These are phyloP conservation scores for Diplodia intermedia DNA, from an alignment of 2,329 filamentous ascomycete genomes.

Conservation along the genomic window DNA sequence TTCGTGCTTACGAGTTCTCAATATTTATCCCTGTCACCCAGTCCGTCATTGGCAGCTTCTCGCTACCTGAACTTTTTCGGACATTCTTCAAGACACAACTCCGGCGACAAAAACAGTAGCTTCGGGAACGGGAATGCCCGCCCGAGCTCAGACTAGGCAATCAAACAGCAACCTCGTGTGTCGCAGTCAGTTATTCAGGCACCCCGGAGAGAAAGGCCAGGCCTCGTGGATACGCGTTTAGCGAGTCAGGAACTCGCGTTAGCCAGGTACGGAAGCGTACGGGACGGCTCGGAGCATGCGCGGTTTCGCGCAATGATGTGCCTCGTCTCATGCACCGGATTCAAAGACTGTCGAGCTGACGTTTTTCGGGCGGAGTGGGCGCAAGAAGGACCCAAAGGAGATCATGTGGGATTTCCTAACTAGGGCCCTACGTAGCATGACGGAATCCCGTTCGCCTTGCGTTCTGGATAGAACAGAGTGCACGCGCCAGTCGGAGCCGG, in stretches of 20 bases:
- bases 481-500: neutral
- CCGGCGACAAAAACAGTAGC: neutral
- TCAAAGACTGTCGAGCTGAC: constrained; percentile 14
- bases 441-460: constrained; percentile 11
- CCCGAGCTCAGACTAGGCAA: neutral
- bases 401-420: constrained; percentile 3
- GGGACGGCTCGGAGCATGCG: constrained; percentile 28
- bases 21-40: constrained; percentile 2
- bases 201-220: neutral
- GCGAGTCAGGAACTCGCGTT: constrained; percentile 8
- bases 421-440: constrained; percentile 7
- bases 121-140: neutral
- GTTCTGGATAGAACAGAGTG: neutral
- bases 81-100: neutral
- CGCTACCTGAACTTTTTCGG: neutral
- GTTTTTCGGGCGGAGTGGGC: neutral
- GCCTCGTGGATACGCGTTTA: constrained; percentile 1
- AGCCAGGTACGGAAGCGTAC: constrained; percentile 6
- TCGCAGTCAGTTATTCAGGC: neutral
- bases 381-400: neutral
- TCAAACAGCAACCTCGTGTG: neutral
- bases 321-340: constrained; percentile 1
- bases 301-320: constrained; percentile 28
- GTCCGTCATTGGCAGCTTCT: neutral
- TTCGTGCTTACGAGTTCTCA: constrained; percentile 3